Evolutionary conservation across 1,284 basidiomycete species (phyloP).

Genomic region (Trichosporon coremiiforme): DNA sequence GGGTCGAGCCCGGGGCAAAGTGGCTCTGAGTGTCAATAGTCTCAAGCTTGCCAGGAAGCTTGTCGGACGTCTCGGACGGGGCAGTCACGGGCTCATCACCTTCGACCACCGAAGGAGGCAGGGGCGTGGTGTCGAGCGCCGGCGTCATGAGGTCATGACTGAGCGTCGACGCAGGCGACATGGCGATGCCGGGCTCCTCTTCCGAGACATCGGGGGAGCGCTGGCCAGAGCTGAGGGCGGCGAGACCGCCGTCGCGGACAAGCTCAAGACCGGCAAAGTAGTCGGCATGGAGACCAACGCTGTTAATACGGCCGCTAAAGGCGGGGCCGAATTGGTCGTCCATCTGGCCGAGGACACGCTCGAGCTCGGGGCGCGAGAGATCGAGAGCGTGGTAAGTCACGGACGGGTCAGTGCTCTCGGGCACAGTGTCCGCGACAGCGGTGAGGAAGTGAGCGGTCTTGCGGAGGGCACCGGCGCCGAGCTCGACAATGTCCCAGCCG

Average conservation of each 20-base stretch:
- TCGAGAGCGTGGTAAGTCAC: constrained; percentile 93
- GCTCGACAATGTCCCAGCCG: constrained; percentile 70
- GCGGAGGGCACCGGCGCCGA: constrained; percentile 83
- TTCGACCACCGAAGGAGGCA: constrained; percentile 32
- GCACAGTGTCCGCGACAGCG: constrained; percentile 64
- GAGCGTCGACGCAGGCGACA: constrained; percentile 28
- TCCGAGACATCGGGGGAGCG: constrained; percentile 4
- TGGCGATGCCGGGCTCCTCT: constrained; percentile 20
- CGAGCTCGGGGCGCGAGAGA: constrained; percentile 81
- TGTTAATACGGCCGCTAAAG: constrained; percentile 69
- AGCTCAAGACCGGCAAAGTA: constrained; percentile 74
- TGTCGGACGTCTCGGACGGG: constrained; percentile 7
- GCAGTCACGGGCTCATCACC: constrained; percentile 23
- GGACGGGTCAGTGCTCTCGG: constrained; percentile 57
- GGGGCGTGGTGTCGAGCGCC: constrained; percentile 28
- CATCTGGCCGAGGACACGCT: constrained; percentile 75
- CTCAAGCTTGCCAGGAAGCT: not conserved
- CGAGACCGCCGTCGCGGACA: constrained; percentile 58
- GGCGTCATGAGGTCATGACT: constrained; percentile 36
- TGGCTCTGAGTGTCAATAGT: not conserved
- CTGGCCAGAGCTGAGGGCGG: constrained; percentile 28
- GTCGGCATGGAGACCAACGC: constrained; percentile 83
- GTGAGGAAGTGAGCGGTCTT: constrained; percentile 87
- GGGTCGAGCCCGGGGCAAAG: not conserved
- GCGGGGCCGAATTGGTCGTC: constrained; percentile 66